Percentiles rank a stretch among this genome's conserved stretches.
phyloP scores from a whole-genome alignment of 129 eudicot species.

The Saussurea involucrata region DNA sequence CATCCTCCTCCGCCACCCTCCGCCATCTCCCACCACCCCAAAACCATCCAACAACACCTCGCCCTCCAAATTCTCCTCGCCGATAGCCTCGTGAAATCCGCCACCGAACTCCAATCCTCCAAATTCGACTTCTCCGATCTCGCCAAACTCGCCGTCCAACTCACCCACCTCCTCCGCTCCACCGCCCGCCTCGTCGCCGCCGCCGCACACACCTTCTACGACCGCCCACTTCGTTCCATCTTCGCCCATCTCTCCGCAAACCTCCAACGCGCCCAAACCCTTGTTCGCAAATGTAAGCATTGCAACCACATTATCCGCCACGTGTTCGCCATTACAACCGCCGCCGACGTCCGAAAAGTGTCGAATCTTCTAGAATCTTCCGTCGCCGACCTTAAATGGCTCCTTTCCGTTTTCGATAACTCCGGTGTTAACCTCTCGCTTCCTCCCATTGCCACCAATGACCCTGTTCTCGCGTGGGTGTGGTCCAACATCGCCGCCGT shows the following conservation, averaged over 20 bases:
- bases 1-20: background rate
- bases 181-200: conserved; percentile 43
- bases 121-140: conserved; percentile 50
- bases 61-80: conserved; percentile 52
- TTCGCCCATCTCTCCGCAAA: conserved; percentile 39
- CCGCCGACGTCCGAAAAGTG: conserved; percentile 63
- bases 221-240: conserved; percentile 66
- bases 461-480: conserved; percentile 73
- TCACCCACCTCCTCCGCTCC: conserved; percentile 65
- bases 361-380: conserved; percentile 52
- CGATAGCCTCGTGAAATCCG: conserved; percentile 45
- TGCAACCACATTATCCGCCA: conserved; percentile 42
- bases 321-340: conserved; percentile 48
- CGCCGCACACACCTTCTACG: conserved; percentile 38
- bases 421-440: conserved; percentile 38
- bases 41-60: conserved; percentile 52
- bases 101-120: conserved; percentile 47
- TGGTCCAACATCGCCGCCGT: conserved; percentile 72
- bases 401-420: conserved; percentile 50
- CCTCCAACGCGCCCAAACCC: conserved; percentile 50
- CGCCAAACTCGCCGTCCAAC: conserved; percentile 41
- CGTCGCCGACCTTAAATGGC: conserved; percentile 65
- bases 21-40: conserved; percentile 33
- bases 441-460: conserved; percentile 74
- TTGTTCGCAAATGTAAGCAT: conserved; percentile 55